Percentiles rank a stretch among this genome's conserved stretches.
These are phyloP conservation scores for Venturia oleaginea DNA, from an alignment of 2,329 filamentous ascomycete genomes.

Conservation along the genomic window DNA sequence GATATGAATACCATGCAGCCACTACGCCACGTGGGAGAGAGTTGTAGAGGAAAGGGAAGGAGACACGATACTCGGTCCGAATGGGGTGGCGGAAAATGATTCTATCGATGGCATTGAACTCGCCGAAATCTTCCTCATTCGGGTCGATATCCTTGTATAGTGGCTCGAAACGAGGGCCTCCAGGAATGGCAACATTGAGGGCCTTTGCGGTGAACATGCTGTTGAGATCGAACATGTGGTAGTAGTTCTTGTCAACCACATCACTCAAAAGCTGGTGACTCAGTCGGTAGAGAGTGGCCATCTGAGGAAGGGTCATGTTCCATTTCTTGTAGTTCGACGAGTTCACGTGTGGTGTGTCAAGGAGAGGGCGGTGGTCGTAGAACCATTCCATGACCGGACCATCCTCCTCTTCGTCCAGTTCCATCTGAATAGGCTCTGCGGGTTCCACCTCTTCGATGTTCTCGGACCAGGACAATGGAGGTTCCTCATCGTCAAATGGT, in stretches of 20 bases:
- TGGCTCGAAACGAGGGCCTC: constrained; percentile 91
- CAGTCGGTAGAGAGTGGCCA: constrained; percentile 88
- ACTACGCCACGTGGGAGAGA: constrained; percentile 90
- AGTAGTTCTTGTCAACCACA: constrained; percentile 92
- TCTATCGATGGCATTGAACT: constrained; percentile 98
- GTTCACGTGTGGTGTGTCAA: constrained; percentile 90
- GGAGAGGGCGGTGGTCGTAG: constrained; percentile 83
- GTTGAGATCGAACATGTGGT: constrained; percentile 91
- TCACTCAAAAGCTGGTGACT: constrained; percentile 88
- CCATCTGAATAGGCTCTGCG: constrained; percentile 95
- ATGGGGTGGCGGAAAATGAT: constrained; percentile 97
- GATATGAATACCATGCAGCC: constrained; percentile 86
- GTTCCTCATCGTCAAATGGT: constrained; percentile 97
- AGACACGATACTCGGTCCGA: constrained; percentile 89
- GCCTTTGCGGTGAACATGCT: constrained; percentile 95
- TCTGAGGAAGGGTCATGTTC: constrained; percentile 88
- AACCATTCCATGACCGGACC: constrained; percentile 91
- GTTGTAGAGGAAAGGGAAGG: constrained; percentile 92
- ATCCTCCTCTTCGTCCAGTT: constrained; percentile 90
- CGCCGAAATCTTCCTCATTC: constrained; percentile 97
- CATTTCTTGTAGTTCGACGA: constrained; percentile 94
- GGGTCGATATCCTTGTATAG: constrained; percentile 98
- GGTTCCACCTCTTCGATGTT: constrained; percentile 99
- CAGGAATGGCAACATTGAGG: constrained; percentile 93
- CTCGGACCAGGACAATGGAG: constrained; percentile 93